A percentile compares a stretch with the other conserved stretches of the same genome.
These are phyloP conservation scores for Globisporangium canariense DNA, from an alignment of 352 stramenopile species.

Conservation along the genomic window DNA sequence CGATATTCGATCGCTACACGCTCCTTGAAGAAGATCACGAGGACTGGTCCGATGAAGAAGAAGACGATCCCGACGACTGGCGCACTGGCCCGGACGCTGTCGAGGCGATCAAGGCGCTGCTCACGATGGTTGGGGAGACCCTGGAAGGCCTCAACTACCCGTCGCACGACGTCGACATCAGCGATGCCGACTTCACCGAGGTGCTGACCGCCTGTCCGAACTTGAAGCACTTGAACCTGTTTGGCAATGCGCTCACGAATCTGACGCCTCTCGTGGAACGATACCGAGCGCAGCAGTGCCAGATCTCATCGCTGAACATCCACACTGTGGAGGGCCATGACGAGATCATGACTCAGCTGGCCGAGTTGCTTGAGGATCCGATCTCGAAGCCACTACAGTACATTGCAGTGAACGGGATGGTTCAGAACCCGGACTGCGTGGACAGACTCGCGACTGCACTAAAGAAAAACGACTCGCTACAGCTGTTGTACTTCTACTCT, in stretches of 20 bases:
- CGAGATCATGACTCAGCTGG: slow-evolving; percentile 18
- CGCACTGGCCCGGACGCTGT: not conserved
- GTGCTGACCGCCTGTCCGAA: slow-evolving; percentile 25
- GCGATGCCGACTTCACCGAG: slow-evolving; percentile 9
- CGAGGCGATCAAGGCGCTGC: not conserved
- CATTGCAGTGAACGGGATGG: slow-evolving; percentile 10
- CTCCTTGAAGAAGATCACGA: not conserved
- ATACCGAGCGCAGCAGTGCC: slow-evolving; percentile 14
- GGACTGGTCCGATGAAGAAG: not conserved
- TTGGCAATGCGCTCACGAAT: slow-evolving; percentile 15
- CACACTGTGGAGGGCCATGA: slow-evolving; percentile 10
- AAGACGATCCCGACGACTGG: not conserved
- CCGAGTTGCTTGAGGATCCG: slow-evolving; percentile 12
- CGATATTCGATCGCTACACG: not conserved
- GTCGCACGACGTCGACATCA: slow-evolving; percentile 11
- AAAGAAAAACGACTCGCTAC: not conserved
- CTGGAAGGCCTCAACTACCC: slow-evolving; percentile 21
- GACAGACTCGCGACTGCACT: not conserved
- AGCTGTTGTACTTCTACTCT: slow-evolving; percentile 9
- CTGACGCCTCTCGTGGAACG: slow-evolving; percentile 18
- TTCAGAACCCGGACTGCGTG: not conserved
- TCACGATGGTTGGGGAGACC: slow-evolving; percentile 18
- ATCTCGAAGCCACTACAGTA: slow-evolving; percentile 16
- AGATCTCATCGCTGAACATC: slow-evolving; percentile 17
- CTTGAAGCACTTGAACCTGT: slow-evolving; percentile 21